phyloP scores from a whole-genome alignment of 2,329 filamentous ascomycete genomes.

The Fusarium nurragi region DNA sequence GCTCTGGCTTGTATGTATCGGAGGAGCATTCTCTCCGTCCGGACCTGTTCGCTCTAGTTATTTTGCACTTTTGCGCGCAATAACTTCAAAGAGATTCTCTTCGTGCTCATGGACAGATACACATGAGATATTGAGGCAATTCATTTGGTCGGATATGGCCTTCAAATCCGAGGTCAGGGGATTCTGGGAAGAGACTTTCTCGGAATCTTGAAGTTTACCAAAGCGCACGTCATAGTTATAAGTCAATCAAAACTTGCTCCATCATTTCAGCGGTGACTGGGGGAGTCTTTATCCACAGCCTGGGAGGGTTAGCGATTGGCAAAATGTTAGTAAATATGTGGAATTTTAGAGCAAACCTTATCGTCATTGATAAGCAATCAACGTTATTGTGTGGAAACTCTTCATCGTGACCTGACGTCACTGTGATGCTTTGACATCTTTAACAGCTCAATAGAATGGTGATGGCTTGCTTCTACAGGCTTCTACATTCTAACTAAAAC shows the following conservation, averaged over 20 bases:
- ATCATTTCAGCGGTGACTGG: not conserved
- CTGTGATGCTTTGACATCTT: conserved; percentile 8
- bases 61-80: not conserved
- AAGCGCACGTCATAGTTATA: not conserved
- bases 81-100: fast-evolving
- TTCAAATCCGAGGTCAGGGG: not conserved
- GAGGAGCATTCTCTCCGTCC: not conserved
- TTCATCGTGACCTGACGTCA: conserved; percentile 4
- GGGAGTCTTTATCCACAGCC: not conserved
- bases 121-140: not conserved
- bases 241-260: not conserved
- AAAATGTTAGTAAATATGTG: not conserved
- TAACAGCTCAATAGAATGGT: not conserved
- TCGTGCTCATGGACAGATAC: not conserved
- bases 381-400: not conserved
- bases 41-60: not conserved
- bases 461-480: not conserved
- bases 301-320: fast-evolving
- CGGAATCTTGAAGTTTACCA: not conserved
- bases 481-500: not conserved
- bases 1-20: conserved; percentile 2
- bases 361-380: not conserved
- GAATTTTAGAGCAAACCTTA: fast-evolving
- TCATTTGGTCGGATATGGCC: conserved; percentile 7
- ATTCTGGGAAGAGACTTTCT: not conserved